Evolutionary conservation across 306 rosid genomes (phyloP), one percentile per base, ranked within the genome.

Genomic region (Trifolium dubium): DNA sequence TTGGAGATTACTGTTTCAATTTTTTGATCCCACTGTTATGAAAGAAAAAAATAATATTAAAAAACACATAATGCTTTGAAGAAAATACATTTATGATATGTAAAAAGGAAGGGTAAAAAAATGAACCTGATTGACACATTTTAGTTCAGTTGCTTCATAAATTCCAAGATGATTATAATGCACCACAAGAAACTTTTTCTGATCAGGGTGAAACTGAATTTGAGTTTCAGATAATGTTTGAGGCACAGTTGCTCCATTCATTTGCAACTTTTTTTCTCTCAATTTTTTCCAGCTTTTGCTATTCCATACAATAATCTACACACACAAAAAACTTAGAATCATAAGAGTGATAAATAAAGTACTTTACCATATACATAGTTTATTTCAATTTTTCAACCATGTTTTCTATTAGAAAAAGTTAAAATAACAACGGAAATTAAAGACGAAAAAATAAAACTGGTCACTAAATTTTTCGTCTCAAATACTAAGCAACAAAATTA

Each of bases 261-360:
- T 66, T 67, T 83, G 72, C 72, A 80, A 55, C 50, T 12, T 28
- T 46, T 32, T 67, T 6, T 47, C 74, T 53, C 43, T 79, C 54
- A 12, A 15, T 51, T 55, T 80, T 49, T 15, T 40, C 89, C 87
- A 80, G 2, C n/a, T 55, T 2, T 17, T 8, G 17, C 41, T 28
- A 46, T 49, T 31, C 89, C 87, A 86, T 5, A 67, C 60, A 43
- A 53, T 39, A 32, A 86, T 55, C 87, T 86, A 63, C 67, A 66
- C 63, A 6, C 6, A n/a, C n/a, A 44, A 69, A 10, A 67, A 28
- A 47, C n/a, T 34, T 8, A 23, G 2, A 60, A 37, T 11, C 7
- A 31, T 0, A 65, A 29, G n/a, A 8, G 50, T 54, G 64, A 23
- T 10, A 67, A 55, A 60, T 15, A 59, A 29, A 54, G 35, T 31